Conservation (phyloP, 169 alveolate species). For the Cryptosporidium bovis region DNA sequence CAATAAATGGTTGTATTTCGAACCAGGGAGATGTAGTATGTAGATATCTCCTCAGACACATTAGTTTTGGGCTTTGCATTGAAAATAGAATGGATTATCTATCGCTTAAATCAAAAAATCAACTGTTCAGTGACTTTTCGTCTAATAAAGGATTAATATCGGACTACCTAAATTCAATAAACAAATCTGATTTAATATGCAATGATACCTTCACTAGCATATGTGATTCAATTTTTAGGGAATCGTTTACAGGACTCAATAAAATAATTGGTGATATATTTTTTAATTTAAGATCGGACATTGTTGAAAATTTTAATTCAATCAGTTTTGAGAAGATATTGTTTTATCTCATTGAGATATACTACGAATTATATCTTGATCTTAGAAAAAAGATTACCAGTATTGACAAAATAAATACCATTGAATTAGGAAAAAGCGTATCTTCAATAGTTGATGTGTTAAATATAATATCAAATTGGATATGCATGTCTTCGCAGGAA, state of each 20-base stretch:
- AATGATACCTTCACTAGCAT: constrained; percentile 3
- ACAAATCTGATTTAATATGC: background rate
- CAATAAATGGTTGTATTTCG: constrained; percentile 50
- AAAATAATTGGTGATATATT: background rate
- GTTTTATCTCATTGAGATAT: background rate
- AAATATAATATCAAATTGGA: too few species aligned
- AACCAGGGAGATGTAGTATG: constrained; percentile 23
- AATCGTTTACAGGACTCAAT: constrained; percentile 14
- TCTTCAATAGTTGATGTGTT: too few species aligned
- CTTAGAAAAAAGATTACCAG: too few species aligned
- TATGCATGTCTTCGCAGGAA: too few species aligned
- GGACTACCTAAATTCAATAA: constrained; percentile 1
- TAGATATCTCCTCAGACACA: constrained; percentile 26
- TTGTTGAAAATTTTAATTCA: background rate
- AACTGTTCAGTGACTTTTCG: too few species aligned
- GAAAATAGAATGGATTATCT: background rate
- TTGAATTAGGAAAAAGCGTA: too few species aligned
- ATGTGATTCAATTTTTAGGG: constrained; percentile 1
- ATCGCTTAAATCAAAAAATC: too few species aligned
- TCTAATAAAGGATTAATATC: constrained; percentile 15
- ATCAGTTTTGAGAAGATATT: constrained; percentile 6
- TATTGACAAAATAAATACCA: too few species aligned
- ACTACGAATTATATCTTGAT: background rate
- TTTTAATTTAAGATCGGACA: background rate
- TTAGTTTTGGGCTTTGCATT: constrained; percentile 41